phyloP scores from a whole-genome alignment of 495 filamentous ascomycete genomes.

The Penicillium atrosanguineum region DNA sequence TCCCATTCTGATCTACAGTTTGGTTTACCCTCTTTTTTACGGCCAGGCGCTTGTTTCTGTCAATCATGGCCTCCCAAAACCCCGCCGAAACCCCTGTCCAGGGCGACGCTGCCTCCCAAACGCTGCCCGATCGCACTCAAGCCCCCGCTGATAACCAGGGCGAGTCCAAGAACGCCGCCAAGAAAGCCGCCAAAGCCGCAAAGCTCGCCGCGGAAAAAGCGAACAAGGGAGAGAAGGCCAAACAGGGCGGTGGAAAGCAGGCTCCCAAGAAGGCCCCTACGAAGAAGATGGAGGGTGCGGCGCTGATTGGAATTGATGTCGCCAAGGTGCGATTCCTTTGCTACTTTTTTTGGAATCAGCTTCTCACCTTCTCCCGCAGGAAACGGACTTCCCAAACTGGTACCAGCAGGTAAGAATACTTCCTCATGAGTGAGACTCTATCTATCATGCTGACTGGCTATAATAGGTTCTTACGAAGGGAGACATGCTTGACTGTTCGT shows the following conservation, averaged over 20 bases:
- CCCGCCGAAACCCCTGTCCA: slow-evolving; percentile 28
- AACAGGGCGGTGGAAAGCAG: slow-evolving; percentile 42
- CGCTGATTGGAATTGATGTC: slow-evolving; percentile 81
- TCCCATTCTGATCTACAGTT: slow-evolving; percentile 18
- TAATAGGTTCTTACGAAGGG: slow-evolving; percentile 76
- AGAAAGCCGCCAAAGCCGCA: slow-evolving; percentile 67
- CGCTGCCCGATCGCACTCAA: slow-evolving; percentile 41
- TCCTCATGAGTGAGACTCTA: neutral
- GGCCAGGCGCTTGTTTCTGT: slow-evolving; percentile 19
- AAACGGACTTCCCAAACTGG: slow-evolving; percentile 87
- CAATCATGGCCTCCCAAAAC: slow-evolving; percentile 41
- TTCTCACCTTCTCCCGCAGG: too few relatives aligned
- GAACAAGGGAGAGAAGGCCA: neutral
- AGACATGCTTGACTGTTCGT: slow-evolving; percentile 83
- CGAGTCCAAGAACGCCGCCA: slow-evolving; percentile 69
- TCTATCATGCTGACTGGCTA: neutral
- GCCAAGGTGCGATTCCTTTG: slow-evolving; percentile 48
- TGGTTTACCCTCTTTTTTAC: slow-evolving; percentile 17
- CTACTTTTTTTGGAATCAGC: too few relatives aligned
- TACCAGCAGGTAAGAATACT: slow-evolving; percentile 65
- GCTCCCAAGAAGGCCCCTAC: slow-evolving; percentile 37
- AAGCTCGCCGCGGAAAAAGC: slow-evolving; percentile 66
- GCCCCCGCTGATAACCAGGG: slow-evolving; percentile 43
- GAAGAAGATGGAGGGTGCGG: slow-evolving; percentile 58
- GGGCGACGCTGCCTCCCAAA: slow-evolving; percentile 30